These are phyloP conservation scores for Backusella mclennaniae DNA, from an alignment of 192 early-diverging fungal species.

Conservation along the genomic window DNA sequence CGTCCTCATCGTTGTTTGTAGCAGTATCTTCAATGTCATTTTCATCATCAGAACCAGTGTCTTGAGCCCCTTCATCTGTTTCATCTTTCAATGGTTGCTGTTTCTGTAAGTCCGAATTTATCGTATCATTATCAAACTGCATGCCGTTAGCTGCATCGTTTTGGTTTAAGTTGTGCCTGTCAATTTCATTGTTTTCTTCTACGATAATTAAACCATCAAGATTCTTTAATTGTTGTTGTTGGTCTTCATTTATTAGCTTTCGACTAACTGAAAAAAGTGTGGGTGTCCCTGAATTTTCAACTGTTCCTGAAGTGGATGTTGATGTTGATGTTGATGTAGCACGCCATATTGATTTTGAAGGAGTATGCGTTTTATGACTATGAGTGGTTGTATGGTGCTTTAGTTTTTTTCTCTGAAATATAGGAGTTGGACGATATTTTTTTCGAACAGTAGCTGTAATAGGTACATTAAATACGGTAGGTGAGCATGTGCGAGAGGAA, in stretches of 20 bases:
- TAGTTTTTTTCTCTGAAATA: constrained; percentile 4
- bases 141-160: not conserved
- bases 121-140: not conserved
- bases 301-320: not conserved
- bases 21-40: not conserved
- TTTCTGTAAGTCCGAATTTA: not conserved
- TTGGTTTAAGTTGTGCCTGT: not conserved
- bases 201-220: not conserved
- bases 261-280: not conserved
- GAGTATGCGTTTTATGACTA: not conserved
- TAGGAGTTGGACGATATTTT: not conserved
- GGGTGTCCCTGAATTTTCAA: not conserved
- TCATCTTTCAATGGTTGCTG: not conserved
- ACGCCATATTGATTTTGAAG: not conserved
- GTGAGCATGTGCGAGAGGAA: not conserved
- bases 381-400: not conserved
- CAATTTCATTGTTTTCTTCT: constrained; percentile 4
- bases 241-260: not conserved
- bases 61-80: not conserved
- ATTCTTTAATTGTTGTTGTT: not conserved
- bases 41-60: not conserved
- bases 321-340: not conserved
- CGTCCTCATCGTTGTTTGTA: not conserved
- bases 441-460: not conserved
- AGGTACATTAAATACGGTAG: not conserved